Evolutionary conservation across 2,329 filamentous ascomycete species (phyloP).

Genomic region (Dothistroma pini): DNA sequence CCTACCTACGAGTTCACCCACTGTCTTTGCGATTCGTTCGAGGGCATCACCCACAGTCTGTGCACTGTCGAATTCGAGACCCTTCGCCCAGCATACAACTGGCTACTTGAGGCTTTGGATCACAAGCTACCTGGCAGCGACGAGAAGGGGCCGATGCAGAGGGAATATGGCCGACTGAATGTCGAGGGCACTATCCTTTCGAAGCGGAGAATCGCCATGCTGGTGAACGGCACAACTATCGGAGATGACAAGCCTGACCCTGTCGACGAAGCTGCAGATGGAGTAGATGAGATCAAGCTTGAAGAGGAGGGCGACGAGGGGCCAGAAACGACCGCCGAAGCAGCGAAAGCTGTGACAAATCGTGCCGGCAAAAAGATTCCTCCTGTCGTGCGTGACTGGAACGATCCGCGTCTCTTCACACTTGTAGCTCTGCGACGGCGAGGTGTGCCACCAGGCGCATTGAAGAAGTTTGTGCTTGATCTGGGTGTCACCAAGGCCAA

Average conservation of each 20-base stretch:
- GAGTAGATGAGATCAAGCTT: constrained; percentile 40
- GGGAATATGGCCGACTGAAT: constrained; percentile 77
- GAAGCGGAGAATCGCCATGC: constrained; percentile 76
- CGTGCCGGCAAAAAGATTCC: constrained; percentile 35
- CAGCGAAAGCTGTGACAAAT: constrained; percentile 21
- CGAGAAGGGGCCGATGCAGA: constrained; percentile 70
- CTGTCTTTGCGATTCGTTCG: constrained; percentile 88
- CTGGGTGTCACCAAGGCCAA: constrained; percentile 82
- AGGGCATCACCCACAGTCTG: constrained; percentile 84
- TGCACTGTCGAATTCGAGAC: constrained; percentile 92
- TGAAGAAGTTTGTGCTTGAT: constrained; percentile 86
- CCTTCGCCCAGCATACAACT: constrained; percentile 84
- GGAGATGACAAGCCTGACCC: constrained; percentile 23
- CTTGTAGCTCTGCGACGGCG: constrained; percentile 77
- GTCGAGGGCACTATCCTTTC: constrained; percentile 81
- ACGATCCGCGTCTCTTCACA: constrained; percentile 87
- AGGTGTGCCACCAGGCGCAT: constrained; percentile 81
- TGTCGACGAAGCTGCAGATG: constrained; percentile 30
- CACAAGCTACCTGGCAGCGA: constrained; percentile 66
- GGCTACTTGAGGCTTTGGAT: constrained; percentile 74
- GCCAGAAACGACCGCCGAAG: constrained; percentile 25
- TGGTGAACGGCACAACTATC: constrained; percentile 63
- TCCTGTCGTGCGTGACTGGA: constrained; percentile 74
- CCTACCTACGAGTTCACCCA: constrained; percentile 88
- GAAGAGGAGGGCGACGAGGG: constrained; percentile 41